Conservation (phyloP, 805 yeast species). For the Schizosaccharomyces cryophilus region DNA sequence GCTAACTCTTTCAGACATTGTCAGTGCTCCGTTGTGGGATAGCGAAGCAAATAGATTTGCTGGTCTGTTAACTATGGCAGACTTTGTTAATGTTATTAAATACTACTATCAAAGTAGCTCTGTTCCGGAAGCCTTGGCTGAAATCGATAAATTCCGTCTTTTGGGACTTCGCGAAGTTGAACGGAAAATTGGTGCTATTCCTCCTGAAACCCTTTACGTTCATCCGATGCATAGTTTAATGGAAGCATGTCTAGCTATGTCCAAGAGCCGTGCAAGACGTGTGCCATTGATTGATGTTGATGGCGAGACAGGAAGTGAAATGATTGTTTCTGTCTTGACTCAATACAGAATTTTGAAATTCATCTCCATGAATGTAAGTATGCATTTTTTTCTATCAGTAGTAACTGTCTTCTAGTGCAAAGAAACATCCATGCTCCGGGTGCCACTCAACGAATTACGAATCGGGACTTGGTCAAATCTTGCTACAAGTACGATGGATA, state of each 20-base stretch:
- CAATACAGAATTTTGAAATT: slow-evolving; percentile 90
- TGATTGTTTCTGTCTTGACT: slow-evolving; percentile 82
- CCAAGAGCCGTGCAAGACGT: slow-evolving; percentile 68
- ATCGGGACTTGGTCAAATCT: slow-evolving; percentile 34
- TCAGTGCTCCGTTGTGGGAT: slow-evolving; percentile 93
- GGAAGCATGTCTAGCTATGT: slow-evolving; percentile 84
- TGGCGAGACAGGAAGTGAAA: slow-evolving; percentile 74
- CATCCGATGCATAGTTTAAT: slow-evolving; percentile 76
- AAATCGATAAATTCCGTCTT: slow-evolving; percentile 62
- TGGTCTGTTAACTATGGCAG: slow-evolving; percentile 75
- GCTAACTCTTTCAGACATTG: slow-evolving; percentile 26
- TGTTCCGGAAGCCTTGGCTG: slow-evolving; percentile 57
- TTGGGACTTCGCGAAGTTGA: slow-evolving; percentile 66
- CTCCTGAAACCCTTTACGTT: slow-evolving; percentile 62
- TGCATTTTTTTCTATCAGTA: neutral
- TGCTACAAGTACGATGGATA: slow-evolving; percentile 65
- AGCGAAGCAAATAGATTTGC: slow-evolving; percentile 73
- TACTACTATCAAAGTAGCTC: slow-evolving; percentile 48
- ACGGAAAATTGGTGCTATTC: slow-evolving; percentile 61
- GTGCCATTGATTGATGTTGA: slow-evolving; percentile 87
- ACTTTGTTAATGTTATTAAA: slow-evolving; percentile 83
- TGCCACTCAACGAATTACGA: slow-evolving; percentile 46
- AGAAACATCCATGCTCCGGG: slow-evolving; percentile 61
- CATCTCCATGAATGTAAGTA: slow-evolving; percentile 48
- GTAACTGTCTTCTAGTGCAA: slow-evolving; percentile 27